phyloP scores from a whole-genome alignment of 1,284 basidiomycete genomes.

The Apiotrichum brassicae region DNA sequence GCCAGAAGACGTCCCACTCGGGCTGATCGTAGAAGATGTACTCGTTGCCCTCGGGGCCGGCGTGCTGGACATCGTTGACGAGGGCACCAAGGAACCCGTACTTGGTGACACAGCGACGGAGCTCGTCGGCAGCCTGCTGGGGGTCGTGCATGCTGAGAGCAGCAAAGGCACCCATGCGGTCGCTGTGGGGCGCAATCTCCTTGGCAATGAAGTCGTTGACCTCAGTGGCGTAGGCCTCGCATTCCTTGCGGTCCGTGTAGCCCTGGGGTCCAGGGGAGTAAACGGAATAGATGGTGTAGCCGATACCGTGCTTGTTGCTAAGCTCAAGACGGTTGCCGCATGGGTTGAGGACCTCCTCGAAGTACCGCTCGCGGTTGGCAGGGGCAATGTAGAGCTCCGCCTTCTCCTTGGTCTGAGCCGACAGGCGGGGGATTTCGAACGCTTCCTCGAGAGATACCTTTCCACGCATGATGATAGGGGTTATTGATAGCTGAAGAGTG shows the following conservation, averaged over 20 bases:
- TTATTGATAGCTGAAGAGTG: not conserved
- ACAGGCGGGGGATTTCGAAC: conserved; percentile 17
- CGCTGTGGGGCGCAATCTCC: conserved; percentile 29
- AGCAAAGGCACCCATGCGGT: conserved; percentile 40
- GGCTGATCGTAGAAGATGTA: conserved; percentile 31
- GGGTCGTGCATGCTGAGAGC: conserved; percentile 42
- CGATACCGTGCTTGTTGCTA: conserved; percentile 21
- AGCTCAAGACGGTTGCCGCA: conserved; percentile 21
- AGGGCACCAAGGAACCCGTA: conserved; percentile 28
- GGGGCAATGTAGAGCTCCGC: conserved; percentile 21
- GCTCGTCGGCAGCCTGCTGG: conserved; percentile 34
- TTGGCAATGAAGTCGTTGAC: conserved; percentile 20
- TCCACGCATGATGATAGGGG: conserved; percentile 14
- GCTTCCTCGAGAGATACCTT: conserved; percentile 22
- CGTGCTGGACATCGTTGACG: conserved; percentile 30
- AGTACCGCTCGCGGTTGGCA: conserved; percentile 19
- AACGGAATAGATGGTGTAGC: conserved; percentile 21
- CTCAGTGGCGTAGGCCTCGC: conserved; percentile 18
- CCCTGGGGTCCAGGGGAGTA: conserved; percentile 20
- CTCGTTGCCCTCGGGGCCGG: conserved; percentile 20
- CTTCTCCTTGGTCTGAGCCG: conserved; percentile 17
- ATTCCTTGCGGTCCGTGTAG: conserved; percentile 14
- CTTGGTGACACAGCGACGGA: conserved; percentile 35
- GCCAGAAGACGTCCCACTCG: conserved; percentile 35
- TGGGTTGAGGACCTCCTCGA: conserved; percentile 19